Evolutionary conservation across 257 asterid species (phyloP).

Genomic region (Penstemon eatonii): DNA sequence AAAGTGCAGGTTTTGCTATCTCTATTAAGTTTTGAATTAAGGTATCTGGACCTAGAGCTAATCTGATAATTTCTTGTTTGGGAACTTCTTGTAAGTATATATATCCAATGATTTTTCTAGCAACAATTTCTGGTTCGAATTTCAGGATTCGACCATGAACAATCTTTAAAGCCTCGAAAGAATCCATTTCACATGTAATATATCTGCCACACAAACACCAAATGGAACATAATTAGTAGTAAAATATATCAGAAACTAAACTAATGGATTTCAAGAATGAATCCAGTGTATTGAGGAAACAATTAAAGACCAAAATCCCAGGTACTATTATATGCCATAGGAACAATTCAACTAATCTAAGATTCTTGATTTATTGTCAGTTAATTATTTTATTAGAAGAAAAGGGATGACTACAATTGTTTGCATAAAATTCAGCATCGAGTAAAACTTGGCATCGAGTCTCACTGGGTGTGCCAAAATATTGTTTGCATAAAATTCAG

Average conservation of each 20-base stretch:
- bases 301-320: background rate
- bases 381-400: background rate
- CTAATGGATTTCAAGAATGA: background rate
- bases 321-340: background rate
- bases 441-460: too few relatives aligned
- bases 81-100: slow-evolving; percentile 55
- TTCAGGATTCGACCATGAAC: slow-evolving; percentile 52
- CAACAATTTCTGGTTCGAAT: slow-evolving; percentile 63
- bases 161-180: slow-evolving; percentile 56
- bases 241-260: background rate
- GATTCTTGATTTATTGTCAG: background rate
- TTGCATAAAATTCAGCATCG: too few relatives aligned
- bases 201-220: slow-evolving; percentile 17
- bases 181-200: slow-evolving; percentile 52
- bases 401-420: background rate
- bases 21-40: slow-evolving; percentile 53
- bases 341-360: background rate
- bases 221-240: slow-evolving; percentile 14
- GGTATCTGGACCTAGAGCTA: slow-evolving; percentile 78
- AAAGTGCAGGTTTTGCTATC: slow-evolving; percentile 43
- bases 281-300: background rate
- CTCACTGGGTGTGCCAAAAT: too few relatives aligned
- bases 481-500: too few relatives aligned
- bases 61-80: slow-evolving; percentile 78
- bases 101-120: slow-evolving; percentile 67